phyloP scores from a whole-genome alignment of 345 rosid genomes.

The Eucalyptus erythrocorys region DNA sequence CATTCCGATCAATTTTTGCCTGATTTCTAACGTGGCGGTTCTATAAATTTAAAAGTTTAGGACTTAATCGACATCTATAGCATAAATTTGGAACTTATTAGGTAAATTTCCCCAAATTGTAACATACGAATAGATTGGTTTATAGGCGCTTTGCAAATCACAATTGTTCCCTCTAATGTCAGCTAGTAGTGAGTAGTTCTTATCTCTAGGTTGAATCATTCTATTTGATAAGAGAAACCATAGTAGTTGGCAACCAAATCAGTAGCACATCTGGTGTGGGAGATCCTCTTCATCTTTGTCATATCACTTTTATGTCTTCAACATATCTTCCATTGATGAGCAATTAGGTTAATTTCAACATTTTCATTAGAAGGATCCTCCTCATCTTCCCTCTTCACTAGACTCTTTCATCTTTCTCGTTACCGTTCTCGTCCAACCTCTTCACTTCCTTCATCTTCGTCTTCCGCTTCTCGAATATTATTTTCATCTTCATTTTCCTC shows the following conservation, averaged over 20 bases:
- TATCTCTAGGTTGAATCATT: neutral
- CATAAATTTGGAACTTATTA: too few relatives aligned
- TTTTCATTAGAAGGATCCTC: neutral
- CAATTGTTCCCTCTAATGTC: neutral
- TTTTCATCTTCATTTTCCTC: too few relatives aligned
- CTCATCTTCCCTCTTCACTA: neutral
- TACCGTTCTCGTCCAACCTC: too few relatives aligned
- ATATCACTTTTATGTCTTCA: neutral
- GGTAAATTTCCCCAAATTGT: too few relatives aligned
- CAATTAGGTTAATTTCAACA: neutral
- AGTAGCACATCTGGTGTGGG: neutral
- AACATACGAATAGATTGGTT: neutral
- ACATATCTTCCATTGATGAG: neutral
- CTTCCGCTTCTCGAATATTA: too few relatives aligned
- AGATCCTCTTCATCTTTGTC: too few relatives aligned
- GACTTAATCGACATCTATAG: too few relatives aligned
- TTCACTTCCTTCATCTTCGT: too few relatives aligned
- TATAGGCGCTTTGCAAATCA: neutral
- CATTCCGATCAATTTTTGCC: fast-evolving
- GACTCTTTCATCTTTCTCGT: neutral
- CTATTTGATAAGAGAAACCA: neutral
- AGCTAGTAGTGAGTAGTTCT: neutral
- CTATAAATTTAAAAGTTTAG: too few relatives aligned
- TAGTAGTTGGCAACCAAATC: neutral
- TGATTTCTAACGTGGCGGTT: fast-evolving